Percentiles rank a stretch among this genome's conserved stretches.
Conservation (phyloP, 2,329 filamentous ascomycete genomes). For the Orbilia brochopaga region DNA sequence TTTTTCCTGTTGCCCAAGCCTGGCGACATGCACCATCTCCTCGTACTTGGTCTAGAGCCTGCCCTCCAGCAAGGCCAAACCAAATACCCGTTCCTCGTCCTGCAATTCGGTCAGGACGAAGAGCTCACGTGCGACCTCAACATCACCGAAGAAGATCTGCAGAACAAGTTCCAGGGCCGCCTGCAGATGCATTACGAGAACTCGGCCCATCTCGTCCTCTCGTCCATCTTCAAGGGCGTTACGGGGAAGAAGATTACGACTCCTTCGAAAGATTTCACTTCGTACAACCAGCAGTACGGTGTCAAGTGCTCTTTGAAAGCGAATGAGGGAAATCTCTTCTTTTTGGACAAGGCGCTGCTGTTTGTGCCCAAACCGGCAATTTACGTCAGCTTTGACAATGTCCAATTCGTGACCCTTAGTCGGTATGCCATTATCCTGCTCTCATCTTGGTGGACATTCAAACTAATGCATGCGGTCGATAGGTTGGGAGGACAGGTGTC, state of each 20-base stretch:
- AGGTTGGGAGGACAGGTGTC: constrained; percentile 90
- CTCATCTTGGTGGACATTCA: neutral
- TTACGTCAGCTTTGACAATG: constrained; percentile 94
- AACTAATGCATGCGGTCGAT: neutral
- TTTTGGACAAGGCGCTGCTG: constrained; percentile 96
- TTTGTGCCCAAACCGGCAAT: constrained; percentile 98
- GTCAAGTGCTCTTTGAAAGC: constrained; percentile 99
- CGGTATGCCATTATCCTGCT: constrained; percentile 56
- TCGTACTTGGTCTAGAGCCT: constrained; percentile 91
- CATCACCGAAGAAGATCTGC: constrained; percentile 86
- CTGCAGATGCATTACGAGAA: constrained; percentile 89
- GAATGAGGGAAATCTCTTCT: constrained; percentile 96
- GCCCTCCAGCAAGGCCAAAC: constrained; percentile 96
- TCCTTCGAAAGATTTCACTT: constrained; percentile 91
- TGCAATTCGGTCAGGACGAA: constrained; percentile 98
- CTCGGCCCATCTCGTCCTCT: constrained; percentile 89
- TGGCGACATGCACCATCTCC: constrained; percentile 94
- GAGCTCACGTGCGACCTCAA: constrained; percentile 96
- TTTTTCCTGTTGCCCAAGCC: constrained; percentile 98
- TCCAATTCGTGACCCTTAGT: constrained; percentile 89
- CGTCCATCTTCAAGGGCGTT: constrained; percentile 91
- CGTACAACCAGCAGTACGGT: constrained; percentile 88
- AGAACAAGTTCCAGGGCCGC: constrained; percentile 87
- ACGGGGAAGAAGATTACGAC: constrained; percentile 94
- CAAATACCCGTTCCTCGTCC: constrained; percentile 95